phyloP scores from a whole-genome alignment of 257 asterid genomes.

The Jaltomata sinuosa region DNA sequence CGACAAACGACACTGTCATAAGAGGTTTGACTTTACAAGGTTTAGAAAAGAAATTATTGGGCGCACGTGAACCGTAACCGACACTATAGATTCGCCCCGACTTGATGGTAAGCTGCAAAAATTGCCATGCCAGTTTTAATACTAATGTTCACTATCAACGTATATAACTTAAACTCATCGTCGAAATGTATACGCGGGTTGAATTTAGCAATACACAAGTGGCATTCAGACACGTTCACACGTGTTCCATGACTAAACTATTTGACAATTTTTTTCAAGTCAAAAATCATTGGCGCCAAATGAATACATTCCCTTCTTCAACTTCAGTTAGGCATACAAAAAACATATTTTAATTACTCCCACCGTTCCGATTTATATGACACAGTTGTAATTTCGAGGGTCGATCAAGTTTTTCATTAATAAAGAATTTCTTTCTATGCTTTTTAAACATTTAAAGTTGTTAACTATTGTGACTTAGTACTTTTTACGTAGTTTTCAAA shows the following conservation, averaged over 20 bases:
- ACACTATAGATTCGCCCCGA: not conserved
- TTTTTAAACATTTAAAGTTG: too few species aligned
- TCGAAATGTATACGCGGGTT: too few species aligned
- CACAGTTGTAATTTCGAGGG: too few species aligned
- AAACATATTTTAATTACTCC: not conserved
- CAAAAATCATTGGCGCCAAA: constrained; percentile 60
- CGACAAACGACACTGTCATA: not conserved
- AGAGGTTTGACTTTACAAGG: not conserved
- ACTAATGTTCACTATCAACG: not conserved
- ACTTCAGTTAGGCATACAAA: constrained; percentile 61
- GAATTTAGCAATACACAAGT: constrained; percentile 2
- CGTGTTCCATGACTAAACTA: constrained; percentile 24
- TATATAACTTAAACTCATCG: not conserved
- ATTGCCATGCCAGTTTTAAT: not conserved
- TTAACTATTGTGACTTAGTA: too few species aligned
- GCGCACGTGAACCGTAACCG: not conserved
- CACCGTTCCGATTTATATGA: too few species aligned
- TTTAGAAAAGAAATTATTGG: not conserved
- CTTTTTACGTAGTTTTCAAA: too few species aligned
- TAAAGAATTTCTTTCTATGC: too few species aligned
- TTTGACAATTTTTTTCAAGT: constrained; percentile 20
- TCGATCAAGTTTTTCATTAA: too few species aligned
- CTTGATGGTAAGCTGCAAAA: not conserved
- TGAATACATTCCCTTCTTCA: constrained; percentile 12
- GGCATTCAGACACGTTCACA: constrained; percentile 24